A percentile compares a stretch with the other conserved stretches of the same genome.
Evolutionary conservation across 352 stramenopile species (phyloP).

Genomic region (Phytophthora multivora): DNA sequence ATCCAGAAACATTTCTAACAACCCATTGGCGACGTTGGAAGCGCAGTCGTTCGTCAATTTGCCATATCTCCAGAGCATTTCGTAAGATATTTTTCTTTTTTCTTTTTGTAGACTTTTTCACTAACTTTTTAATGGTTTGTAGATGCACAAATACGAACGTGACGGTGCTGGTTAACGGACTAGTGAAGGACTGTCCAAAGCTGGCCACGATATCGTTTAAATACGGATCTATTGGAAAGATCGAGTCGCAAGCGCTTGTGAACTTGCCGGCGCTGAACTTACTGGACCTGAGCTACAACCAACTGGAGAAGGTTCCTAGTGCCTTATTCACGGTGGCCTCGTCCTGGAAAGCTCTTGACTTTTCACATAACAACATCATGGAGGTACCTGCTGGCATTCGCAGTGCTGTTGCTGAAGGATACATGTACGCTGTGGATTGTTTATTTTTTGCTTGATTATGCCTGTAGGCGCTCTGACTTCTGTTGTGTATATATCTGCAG

Average conservation of each 20-base stretch:
- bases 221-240: constrained; percentile 44
- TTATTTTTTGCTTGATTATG: not conserved
- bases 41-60: constrained; percentile 52
- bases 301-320: constrained; percentile 44
- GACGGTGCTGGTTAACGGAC: constrained; percentile 28
- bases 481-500: constrained; percentile 23
- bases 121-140: constrained; percentile 3
- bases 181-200: constrained; percentile 46
- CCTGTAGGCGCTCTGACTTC: constrained; percentile 1
- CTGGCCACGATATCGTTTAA: constrained; percentile 50
- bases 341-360: constrained; percentile 65
- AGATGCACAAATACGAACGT: constrained; percentile 55
- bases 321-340: constrained; percentile 45
- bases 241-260: constrained; percentile 52
- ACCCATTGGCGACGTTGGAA: constrained; percentile 57
- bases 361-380: constrained; percentile 53
- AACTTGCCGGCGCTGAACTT: constrained; percentile 58
- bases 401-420: constrained; percentile 48
- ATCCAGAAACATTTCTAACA: constrained; percentile 57
- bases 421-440: constrained; percentile 44
- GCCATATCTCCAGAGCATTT: constrained; percentile 44
- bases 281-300: constrained; percentile 63
- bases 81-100: constrained; percentile 30
- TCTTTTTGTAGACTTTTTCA: not conserved
- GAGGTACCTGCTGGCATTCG: constrained; percentile 43